Evolutionary conservation across 1,284 basidiomycete species (phyloP).

Genomic region (Ceratobasidium sp.): DNA sequence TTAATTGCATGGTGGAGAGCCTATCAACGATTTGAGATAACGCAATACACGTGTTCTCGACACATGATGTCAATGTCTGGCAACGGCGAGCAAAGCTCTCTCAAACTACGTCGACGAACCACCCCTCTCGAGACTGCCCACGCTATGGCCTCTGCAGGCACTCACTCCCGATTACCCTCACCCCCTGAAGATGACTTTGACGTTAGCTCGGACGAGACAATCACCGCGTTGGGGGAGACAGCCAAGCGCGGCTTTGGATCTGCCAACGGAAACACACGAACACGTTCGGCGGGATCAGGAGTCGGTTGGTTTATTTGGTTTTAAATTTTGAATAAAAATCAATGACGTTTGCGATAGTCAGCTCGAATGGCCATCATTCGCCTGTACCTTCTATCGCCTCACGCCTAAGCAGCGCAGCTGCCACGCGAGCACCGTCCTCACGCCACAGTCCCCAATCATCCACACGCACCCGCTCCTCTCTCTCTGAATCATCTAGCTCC

Average conservation of each 20-base stretch:
- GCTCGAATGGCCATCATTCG: background rate
- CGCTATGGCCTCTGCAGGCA: conserved; percentile 7
- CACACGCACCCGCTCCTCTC: background rate
- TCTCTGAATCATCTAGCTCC: background rate
- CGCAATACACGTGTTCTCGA: too few relatives aligned
- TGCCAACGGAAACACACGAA: too few relatives aligned
- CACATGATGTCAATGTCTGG: too few relatives aligned
- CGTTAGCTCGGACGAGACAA: conserved; percentile 32
- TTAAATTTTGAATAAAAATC: background rate
- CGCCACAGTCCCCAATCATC: background rate
- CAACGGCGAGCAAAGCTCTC: too few relatives aligned
- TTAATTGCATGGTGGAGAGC: too few relatives aligned
- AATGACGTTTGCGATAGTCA: conserved; percentile 6
- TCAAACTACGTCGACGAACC: conserved; percentile 17
- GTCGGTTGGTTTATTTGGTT: background rate
- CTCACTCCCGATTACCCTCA: conserved; percentile 20
- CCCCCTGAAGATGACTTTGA: conserved; percentile 27
- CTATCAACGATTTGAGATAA: too few relatives aligned
- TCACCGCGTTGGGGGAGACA: background rate
- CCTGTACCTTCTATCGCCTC: conserved; percentile 10
- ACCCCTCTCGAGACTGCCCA: conserved; percentile 19
- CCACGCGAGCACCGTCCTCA: background rate
- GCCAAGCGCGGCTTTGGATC: background rate
- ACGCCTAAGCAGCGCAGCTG: background rate
- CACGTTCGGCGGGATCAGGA: background rate